These are phyloP conservation scores for Pisolithus microcarpus DNA, from an alignment of 768 basidiomycete species.

Conservation along the genomic window DNA sequence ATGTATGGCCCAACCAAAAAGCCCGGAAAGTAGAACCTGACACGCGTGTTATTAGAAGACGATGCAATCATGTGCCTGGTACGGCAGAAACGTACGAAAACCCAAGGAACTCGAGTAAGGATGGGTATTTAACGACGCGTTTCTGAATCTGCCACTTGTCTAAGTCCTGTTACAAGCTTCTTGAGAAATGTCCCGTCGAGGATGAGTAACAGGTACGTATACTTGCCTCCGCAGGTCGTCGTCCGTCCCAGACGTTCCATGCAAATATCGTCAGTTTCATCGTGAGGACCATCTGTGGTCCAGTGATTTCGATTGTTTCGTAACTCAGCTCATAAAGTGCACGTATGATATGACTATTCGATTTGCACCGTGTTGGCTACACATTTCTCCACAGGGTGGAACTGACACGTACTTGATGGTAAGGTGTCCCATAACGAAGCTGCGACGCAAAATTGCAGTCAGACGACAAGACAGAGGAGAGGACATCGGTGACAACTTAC, in stretches of 20 bases:
- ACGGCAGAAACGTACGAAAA: conserved; percentile 60
- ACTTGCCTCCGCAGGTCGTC: conserved; percentile 58
- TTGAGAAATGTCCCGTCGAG: background rate
- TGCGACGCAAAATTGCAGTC: conserved; percentile 20
- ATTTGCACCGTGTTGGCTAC: background rate
- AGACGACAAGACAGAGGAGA: conserved; percentile 1
- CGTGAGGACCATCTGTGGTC: conserved; percentile 90
- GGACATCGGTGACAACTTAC: conserved; percentile 33
- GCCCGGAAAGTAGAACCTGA: conserved; percentile 95
- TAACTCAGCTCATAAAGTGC: conserved; percentile 52
- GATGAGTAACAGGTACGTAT: background rate
- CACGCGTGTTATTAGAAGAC: background rate
- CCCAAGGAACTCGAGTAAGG: conserved; percentile 82
- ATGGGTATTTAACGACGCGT: conserved; percentile 63
- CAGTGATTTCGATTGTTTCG: conserved; percentile 84
- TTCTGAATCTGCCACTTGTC: conserved; percentile 81
- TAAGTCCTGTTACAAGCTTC: conserved; percentile 48
- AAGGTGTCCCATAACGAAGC: conserved; percentile 86
- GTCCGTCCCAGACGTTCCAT: conserved; percentile 93
- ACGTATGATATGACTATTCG: conserved; percentile 62
- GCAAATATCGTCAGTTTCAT: conserved; percentile 98
- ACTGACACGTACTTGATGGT: conserved; percentile 66
- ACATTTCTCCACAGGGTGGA: background rate
- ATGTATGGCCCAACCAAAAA: conserved; percentile 88
- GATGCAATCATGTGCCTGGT: background rate